Evolutionary conservation across 139 green algal genomes (phyloP).

Genomic region (Haematococcus lacustris): DNA sequence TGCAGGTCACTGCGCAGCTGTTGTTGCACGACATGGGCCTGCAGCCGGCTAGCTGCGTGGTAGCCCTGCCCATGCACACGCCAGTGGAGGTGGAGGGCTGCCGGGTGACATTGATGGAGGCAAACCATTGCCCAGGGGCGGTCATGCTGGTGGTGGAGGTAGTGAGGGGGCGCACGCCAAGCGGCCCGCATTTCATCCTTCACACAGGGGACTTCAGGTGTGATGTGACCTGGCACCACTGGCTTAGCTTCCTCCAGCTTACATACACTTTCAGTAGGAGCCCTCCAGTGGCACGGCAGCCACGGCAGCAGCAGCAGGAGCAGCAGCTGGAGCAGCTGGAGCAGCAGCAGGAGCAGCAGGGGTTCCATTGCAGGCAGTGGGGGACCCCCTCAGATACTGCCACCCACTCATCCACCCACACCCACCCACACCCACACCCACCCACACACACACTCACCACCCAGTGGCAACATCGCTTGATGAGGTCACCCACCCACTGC

Average conservation of each 20-base stretch:
- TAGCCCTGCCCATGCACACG: constrained; percentile 24
- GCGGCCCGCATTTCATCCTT: constrained; percentile 34
- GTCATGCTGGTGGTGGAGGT: constrained; percentile 67
- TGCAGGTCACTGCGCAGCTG: constrained; percentile 39
- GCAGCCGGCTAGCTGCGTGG: constrained; percentile 10
- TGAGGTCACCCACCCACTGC: no score
- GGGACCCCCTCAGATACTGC: background rate
- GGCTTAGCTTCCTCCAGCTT: no score
- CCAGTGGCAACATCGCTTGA: no score
- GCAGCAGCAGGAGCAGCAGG: no score
- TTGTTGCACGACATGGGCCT: constrained; percentile 44
- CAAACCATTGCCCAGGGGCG: constrained; percentile 75
- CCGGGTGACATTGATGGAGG: constrained; percentile 55
- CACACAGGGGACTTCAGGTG: constrained; percentile 69
- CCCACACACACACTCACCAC: background rate
- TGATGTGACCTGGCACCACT: constrained; percentile 9
- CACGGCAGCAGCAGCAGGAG: no score
- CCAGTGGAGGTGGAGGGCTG: constrained; percentile 7
- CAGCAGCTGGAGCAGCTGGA: no score
- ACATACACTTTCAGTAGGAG: no score
- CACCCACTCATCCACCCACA: background rate
- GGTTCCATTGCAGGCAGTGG: no score
- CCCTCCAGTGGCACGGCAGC: no score
- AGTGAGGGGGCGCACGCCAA: constrained; percentile 6
- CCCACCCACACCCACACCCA: background rate